Evolutionary conservation across 129 eudicot species (phyloP).

Genomic region (Mikania micrantha): DNA sequence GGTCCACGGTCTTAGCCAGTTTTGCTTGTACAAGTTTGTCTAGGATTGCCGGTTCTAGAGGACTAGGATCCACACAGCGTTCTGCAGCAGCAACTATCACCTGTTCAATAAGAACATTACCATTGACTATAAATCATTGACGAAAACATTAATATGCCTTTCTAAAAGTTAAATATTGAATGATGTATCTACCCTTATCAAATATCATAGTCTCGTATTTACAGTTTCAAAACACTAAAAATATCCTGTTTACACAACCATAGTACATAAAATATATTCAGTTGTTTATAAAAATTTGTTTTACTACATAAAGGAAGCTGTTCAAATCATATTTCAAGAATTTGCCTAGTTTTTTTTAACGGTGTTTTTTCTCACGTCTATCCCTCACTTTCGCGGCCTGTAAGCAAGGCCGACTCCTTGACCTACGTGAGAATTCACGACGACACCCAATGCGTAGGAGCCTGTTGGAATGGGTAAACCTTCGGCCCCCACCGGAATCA

Average conservation of each 20-base stretch:
- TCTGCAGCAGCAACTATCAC: conserved; percentile 87
- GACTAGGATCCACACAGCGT: conserved; percentile 90
- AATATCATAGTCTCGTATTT: background rate
- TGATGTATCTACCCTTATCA: background rate
- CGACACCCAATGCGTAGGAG: too few species aligned
- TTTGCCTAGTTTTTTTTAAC: too few species aligned
- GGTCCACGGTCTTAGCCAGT: conserved; percentile 49
- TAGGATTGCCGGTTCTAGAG: conserved; percentile 79
- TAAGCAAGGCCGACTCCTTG: too few species aligned
- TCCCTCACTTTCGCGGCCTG: too few species aligned
- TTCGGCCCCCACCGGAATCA: too few species aligned
- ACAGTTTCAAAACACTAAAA: background rate
- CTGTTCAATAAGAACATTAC: conserved; percentile 34
- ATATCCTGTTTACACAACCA: background rate
- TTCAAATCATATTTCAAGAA: too few species aligned
- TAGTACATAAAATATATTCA: background rate
- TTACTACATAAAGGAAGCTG: background rate
- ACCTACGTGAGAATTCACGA: too few species aligned
- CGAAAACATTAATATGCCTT: background rate
- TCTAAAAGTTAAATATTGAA: background rate
- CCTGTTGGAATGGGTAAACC: too few species aligned
- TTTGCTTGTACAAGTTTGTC: conserved; percentile 86
- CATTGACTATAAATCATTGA: background rate
- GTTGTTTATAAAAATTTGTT: background rate
- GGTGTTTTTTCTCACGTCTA: too few species aligned